phyloP scores from a whole-genome alignment of 352 stramenopile genomes.

The Phytophthora cactorum region DNA sequence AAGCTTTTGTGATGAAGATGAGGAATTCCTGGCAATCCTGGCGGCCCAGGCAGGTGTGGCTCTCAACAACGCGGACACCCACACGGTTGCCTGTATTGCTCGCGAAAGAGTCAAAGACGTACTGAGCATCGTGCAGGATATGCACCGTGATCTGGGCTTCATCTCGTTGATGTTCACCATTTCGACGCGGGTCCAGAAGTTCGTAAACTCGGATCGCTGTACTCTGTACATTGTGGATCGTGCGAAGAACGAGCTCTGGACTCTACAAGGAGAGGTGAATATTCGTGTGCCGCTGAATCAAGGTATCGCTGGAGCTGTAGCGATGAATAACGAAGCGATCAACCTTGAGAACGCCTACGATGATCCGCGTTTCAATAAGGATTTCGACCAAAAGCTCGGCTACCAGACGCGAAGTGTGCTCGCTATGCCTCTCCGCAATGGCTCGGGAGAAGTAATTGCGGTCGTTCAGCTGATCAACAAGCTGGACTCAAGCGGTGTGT shows the following conservation, averaged over 20 bases:
- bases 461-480: conserved; percentile 93
- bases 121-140: conserved; percentile 90
- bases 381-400: conserved; percentile 88
- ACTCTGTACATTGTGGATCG: conserved; percentile 94
- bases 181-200: conserved; percentile 83
- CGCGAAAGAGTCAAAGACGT: conserved; percentile 81
- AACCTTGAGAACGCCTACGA: conserved; percentile 90
- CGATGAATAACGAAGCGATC: conserved; percentile 69
- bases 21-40: conserved; percentile 90
- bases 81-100: conserved; percentile 55
- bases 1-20: conserved; percentile 85
- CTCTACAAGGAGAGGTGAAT: conserved; percentile 89
- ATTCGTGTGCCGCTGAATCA: conserved; percentile 89
- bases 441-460: conserved; percentile 75
- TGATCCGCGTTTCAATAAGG: conserved; percentile 89
- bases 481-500: conserved; percentile 68
- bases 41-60: conserved; percentile 86
- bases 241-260: conserved; percentile 90
- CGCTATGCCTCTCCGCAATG: conserved; percentile 87
- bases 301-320: conserved; percentile 84
- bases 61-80: conserved; percentile 85
- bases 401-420: conserved; percentile 90
- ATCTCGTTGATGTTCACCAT: conserved; percentile 93
- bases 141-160: conserved; percentile 91
- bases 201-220: conserved; percentile 92